Conservation (phyloP, 768 basidiomycete genomes). For the Saitozyma sp. region DNA sequence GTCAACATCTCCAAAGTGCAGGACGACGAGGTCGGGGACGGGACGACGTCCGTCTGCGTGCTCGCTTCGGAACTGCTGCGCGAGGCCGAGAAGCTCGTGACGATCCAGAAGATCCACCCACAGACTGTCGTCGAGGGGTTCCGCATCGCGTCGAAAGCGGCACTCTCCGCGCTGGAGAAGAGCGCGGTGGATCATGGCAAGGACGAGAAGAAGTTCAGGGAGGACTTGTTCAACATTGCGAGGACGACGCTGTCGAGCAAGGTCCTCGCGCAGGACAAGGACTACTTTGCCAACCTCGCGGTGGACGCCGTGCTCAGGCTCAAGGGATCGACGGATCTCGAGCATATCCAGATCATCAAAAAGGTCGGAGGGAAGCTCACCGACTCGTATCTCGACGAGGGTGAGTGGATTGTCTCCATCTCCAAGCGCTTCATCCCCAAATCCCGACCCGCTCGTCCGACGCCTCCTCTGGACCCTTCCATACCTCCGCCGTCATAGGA, state of each 20-base stretch:
- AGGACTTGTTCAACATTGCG: constrained; percentile 94
- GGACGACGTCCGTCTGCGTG: constrained; percentile 67
- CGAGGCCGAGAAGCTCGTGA: constrained; percentile 93
- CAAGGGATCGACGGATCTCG: constrained; percentile 93
- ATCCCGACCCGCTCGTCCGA: too few species aligned
- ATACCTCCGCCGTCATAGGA: too few species aligned
- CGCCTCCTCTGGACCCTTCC: too few species aligned
- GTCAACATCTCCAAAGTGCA: constrained; percentile 99
- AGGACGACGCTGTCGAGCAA: constrained; percentile 93
- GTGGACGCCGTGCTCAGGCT: constrained; percentile 93
- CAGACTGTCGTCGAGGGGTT: constrained; percentile 98
- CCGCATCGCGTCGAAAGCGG: constrained; percentile 82
- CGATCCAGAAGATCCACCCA: constrained; percentile 82
- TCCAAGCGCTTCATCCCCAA: not conserved
- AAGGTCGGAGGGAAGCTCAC: constrained; percentile 98
- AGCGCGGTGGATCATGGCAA: constrained; percentile 78
- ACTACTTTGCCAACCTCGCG: constrained; percentile 95
- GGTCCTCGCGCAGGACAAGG: constrained; percentile 93
- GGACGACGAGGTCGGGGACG: constrained; percentile 98
- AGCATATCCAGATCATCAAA: constrained; percentile 99
- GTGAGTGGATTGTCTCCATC: constrained; percentile 52
- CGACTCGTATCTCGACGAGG: constrained; percentile 97
- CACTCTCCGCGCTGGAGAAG: constrained; percentile 77
- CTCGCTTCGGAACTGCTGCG: constrained; percentile 85
- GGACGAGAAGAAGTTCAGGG: constrained; percentile 72